Evolutionary conservation across 257 asterid genomes (phyloP), one percentile per base, ranked within the genome.

Genomic region (Salvia hispanica): DNA sequence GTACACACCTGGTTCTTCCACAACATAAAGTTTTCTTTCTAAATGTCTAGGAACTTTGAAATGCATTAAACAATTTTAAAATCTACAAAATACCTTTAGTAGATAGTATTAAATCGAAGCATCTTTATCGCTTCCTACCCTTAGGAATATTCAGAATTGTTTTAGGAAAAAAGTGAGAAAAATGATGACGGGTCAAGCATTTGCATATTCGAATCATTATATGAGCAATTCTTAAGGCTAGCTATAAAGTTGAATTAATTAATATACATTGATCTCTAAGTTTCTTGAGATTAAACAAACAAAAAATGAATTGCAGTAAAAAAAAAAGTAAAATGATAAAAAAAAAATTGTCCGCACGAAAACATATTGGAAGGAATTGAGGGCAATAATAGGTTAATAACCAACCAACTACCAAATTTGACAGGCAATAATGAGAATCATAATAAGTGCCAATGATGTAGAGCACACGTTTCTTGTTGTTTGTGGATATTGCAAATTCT

Each of bases 381-480:
- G 37, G 81, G 33, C 71, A 60, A 66, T 42, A 64, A 70, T 21
- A 21, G 25, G 25, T 21, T 21, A 21, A 21, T 64, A 75, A 75
- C 70, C 28, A 57, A 55, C 70, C 77, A 71, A 76, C 76, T 52
- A 58, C 76, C 76, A 65, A 51, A 58, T 40, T 65, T 65, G 74
- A 58, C 57, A 70, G 54, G 73, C 64, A 67, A 77, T 77, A 67
- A 60, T 74, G 67, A 67, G 78, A 72, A 72, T 64, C 60, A 71
- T 69, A 63, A 70, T 53, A 40, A 74, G 50, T 46, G 53, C 70
- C 79, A 78, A 78, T 82, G 62, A 82, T 85, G 76, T 70, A 70
- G 48, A 51, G 54, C 80, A 78, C 79, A 57, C 75, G 25, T 50
- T 69, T 71, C 86, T 45, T 43, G 64, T 61, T 74, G 63, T 46